Evolutionary conservation across 2,329 filamentous ascomycete species (phyloP).

Genomic region (Ophiostoma quercus): DNA sequence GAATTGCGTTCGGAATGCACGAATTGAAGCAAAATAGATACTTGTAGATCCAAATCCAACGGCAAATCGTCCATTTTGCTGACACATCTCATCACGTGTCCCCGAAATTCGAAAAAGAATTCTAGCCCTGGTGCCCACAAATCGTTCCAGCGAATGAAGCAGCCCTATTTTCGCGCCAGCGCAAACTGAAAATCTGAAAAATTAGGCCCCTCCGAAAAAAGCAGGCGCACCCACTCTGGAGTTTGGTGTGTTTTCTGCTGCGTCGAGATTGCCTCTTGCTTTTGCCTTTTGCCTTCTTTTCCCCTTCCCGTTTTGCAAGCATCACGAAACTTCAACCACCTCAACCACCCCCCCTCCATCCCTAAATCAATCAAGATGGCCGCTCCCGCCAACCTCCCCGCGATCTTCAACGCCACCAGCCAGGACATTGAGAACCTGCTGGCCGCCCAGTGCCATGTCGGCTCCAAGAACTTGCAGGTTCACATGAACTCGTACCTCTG

Average conservation of each 20-base stretch:
- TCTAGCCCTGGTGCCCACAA: slow-evolving; percentile 23
- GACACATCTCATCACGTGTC: slow-evolving; percentile 23
- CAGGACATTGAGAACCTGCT: slow-evolving; percentile 99
- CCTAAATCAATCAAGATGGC: slow-evolving; percentile 68
- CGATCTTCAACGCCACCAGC: slow-evolving; percentile 92
- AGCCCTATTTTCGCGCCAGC: slow-evolving; percentile 21
- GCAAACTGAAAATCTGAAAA: slow-evolving; percentile 21
- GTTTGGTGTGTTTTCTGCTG: slow-evolving; percentile 3
- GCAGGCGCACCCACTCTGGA: slow-evolving; percentile 19
- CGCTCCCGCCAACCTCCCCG: slow-evolving; percentile 78
- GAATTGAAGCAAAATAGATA: not conserved
- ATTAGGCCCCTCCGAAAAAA: slow-evolving; percentile 25
- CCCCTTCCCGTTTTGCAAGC: slow-evolving; percentile 18
- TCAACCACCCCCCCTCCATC: not conserved
- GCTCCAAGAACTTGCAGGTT: slow-evolving; percentile 98
- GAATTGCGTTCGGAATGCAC: not conserved
- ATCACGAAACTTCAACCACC: not conserved
- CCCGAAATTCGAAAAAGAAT: not conserved
- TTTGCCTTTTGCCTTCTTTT: not conserved
- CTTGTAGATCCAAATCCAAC: not conserved
- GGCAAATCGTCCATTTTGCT: not conserved
- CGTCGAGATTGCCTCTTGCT: slow-evolving; percentile 10
- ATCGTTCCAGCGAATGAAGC: slow-evolving; percentile 22
- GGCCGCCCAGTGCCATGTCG: slow-evolving; percentile 91
- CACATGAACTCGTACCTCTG: slow-evolving; percentile 92